phyloP scores from a whole-genome alignment of 2,329 filamentous ascomycete species.

The Aspergillus fischeri region DNA sequence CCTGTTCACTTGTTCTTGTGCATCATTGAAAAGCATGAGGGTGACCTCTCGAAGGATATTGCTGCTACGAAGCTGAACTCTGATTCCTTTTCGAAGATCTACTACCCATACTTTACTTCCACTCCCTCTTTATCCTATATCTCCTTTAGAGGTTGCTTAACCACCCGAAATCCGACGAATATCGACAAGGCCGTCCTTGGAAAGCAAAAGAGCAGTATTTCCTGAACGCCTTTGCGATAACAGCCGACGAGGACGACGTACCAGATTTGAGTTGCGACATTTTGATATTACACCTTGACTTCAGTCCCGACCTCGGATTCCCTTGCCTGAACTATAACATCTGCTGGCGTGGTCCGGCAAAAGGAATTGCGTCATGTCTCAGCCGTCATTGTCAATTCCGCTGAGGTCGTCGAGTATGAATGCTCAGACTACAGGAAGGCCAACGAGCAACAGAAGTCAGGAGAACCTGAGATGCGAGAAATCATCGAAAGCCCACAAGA shows the following conservation, averaged over 20 bases:
- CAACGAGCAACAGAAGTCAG: slow-evolving; percentile 8
- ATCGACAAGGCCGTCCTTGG: not conserved
- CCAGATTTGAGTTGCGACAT: not conserved
- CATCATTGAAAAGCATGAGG: not conserved
- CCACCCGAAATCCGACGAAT: not conserved
- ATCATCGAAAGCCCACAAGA: slow-evolving; percentile 29
- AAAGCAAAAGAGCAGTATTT: not conserved
- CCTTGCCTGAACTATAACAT: not conserved
- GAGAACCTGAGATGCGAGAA: slow-evolving; percentile 17
- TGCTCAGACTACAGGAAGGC: slow-evolving; percentile 8
- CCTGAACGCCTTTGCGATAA: not conserved
- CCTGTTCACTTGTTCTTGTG: not conserved
- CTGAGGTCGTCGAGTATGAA: slow-evolving; percentile 16
- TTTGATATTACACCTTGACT: not conserved
- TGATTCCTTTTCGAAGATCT: not conserved
- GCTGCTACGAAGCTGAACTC: not conserved
- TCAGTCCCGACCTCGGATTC: not conserved
- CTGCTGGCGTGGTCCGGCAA: not conserved
- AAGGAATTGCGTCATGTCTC: slow-evolving; percentile 6
- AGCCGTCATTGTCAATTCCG: slow-evolving; percentile 12
- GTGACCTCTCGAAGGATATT: not conserved
- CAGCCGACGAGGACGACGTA: not conserved
- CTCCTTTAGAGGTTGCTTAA: not conserved
- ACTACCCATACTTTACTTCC: not conserved
- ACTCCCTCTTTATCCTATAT: not conserved